phyloP scores from a whole-genome alignment of 805 yeast genomes.

The Myxozyma kluyveri region DNA sequence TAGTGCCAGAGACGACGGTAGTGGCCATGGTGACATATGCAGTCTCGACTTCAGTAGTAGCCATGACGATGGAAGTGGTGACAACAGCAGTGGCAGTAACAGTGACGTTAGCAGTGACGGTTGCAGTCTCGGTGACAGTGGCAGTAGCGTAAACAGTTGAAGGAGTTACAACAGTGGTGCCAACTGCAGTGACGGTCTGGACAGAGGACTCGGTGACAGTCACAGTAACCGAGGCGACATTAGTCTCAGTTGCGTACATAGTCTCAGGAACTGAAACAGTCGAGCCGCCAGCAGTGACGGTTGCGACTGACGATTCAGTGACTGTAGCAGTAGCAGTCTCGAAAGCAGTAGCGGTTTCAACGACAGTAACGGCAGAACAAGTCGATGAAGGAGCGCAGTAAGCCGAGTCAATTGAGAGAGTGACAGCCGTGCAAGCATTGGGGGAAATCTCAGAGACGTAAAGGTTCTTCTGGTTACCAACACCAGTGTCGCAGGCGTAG shows the following conservation, averaged over 20 bases:
- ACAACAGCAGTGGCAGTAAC: constrained; percentile 16
- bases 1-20: constrained; percentile 12
- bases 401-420: constrained; percentile 13
- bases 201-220: constrained; percentile 17
- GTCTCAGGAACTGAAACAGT: constrained; percentile 22
- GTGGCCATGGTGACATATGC: constrained; percentile 12
- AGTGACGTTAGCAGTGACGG: constrained; percentile 19
- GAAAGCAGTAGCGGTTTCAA: constrained; percentile 12
- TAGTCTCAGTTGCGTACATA: constrained; percentile 13
- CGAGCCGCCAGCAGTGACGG: constrained; percentile 19
- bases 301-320: constrained; percentile 8
- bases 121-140: constrained; percentile 14
- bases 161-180: constrained; percentile 21
- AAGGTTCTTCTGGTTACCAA: constrained; percentile 24
- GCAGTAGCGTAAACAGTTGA: constrained; percentile 20
- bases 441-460: constrained; percentile 25
- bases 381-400: constrained; percentile 16
- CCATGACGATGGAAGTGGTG: constrained; percentile 16
- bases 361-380: constrained; percentile 19
- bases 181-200: constrained; percentile 24
- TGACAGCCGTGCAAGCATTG: constrained; percentile 23
- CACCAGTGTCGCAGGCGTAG: constrained; percentile 30
- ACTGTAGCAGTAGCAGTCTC: constrained; percentile 1
- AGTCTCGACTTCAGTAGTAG: constrained; percentile 6
- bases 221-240: constrained; percentile 11